A percentile compares a stretch with the other conserved stretches of the same genome.
These are phyloP conservation scores for Voacanga thouarsii DNA, from an alignment of 257 asterid species.

Conservation along the genomic window DNA sequence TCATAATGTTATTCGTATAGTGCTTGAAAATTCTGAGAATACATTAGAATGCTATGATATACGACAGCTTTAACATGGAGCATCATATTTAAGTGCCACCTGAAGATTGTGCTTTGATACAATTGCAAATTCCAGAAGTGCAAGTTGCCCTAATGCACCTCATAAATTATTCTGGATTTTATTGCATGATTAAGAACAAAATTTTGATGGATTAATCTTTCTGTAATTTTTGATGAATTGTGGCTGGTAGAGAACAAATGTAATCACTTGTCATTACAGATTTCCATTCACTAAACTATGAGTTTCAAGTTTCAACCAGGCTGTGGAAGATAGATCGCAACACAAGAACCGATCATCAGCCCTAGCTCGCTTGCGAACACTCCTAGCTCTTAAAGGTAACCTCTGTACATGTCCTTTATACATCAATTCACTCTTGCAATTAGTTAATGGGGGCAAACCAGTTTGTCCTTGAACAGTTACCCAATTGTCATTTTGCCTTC, in stretches of 20 bases:
- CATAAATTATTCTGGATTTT: not conserved
- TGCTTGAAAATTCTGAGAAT: not conserved
- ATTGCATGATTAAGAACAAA: not conserved
- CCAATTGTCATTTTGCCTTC: not conserved
- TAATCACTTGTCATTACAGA: not conserved
- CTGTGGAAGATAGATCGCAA: slow-evolving; percentile 88
- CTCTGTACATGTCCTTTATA: not conserved
- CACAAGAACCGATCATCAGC: slow-evolving; percentile 91
- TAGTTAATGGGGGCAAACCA: not conserved
- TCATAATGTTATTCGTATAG: not conserved
- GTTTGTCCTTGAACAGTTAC: not conserved
- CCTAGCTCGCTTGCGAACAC: slow-evolving; percentile 63
- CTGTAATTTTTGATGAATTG: not conserved
- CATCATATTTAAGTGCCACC: not conserved
- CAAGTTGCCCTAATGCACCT: not conserved
- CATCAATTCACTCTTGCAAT: not conserved
- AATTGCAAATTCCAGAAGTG: not conserved
- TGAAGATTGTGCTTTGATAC: not conserved
- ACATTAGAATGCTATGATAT: not conserved
- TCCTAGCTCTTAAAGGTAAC: slow-evolving; percentile 80
- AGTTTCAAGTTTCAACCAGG: slow-evolving; percentile 40
- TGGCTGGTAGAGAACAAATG: not conserved
- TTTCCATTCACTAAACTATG: not conserved
- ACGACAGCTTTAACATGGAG: not conserved
- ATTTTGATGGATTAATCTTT: not conserved